Percentiles rank a stretch among this genome's conserved stretches.
Evolutionary conservation across 352 stramenopile species (phyloP).

Genomic region (Phytophthora kernoviae): DNA sequence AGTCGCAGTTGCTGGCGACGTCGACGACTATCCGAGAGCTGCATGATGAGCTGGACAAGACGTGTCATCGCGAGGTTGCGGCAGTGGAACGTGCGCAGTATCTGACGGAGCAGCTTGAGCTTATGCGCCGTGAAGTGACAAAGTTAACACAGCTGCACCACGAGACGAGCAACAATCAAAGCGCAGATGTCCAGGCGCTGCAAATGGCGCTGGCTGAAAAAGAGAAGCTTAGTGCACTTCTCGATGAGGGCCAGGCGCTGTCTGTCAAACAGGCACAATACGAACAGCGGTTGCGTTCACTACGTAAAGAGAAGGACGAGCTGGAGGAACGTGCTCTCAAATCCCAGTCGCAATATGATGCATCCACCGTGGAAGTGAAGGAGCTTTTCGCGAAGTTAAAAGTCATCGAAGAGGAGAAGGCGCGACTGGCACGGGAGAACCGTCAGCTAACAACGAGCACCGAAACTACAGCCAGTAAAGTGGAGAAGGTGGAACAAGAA

Average conservation of each 20-base stretch:
- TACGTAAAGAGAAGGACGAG: constrained; percentile 85
- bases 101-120: constrained; percentile 68
- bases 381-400: constrained; percentile 55
- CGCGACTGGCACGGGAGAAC: constrained; percentile 44
- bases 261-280: constrained; percentile 81
- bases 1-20: constrained; percentile 72
- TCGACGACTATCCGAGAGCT: constrained; percentile 70
- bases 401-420: constrained; percentile 55
- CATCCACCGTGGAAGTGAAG: constrained; percentile 49
- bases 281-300: constrained; percentile 64
- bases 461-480: constrained; percentile 31
- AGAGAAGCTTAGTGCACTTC: constrained; percentile 61
- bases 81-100: constrained; percentile 67
- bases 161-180: constrained; percentile 35
- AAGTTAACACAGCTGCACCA: constrained; percentile 56
- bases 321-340: constrained; percentile 64
- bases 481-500: constrained; percentile 38
- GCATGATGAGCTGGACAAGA: constrained; percentile 79
- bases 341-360: constrained; percentile 59
- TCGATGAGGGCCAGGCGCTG: constrained; percentile 78
- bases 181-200: constrained; percentile 57
- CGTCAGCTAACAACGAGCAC: constrained; percentile 27
- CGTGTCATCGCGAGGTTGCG: constrained; percentile 63
- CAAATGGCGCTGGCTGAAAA: constrained; percentile 75
- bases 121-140: constrained; percentile 60